phyloP scores from a whole-genome alignment of 495 filamentous ascomycete genomes.

The Rostrohypoxylon terebratum region DNA sequence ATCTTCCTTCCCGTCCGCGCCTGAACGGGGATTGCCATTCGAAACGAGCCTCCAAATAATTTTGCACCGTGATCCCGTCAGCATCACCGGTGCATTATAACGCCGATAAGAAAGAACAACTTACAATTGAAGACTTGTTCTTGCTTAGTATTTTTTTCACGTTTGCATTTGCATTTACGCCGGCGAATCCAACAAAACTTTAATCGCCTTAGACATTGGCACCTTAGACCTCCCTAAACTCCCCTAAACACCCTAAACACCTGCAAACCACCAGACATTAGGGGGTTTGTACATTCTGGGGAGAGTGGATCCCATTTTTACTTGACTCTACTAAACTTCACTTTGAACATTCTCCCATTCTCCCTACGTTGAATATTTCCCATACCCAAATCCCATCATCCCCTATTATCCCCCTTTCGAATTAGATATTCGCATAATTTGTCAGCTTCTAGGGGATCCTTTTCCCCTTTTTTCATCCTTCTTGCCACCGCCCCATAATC shows the following conservation, averaged over 20 bases:
- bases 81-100: constrained; percentile 23
- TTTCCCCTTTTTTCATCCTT: constrained; percentile 6
- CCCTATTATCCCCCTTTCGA: constrained; percentile 23
- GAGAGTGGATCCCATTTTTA: constrained; percentile 31
- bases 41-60: constrained; percentile 13
- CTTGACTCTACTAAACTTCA: not conserved
- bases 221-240: too few relatives aligned
- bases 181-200: constrained; percentile 24
- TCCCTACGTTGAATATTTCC: constrained; percentile 34
- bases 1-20: constrained; percentile 26
- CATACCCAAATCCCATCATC: constrained; percentile 26
- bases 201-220: not conserved
- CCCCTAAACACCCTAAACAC: not conserved
- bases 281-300: constrained; percentile 26
- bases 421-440: constrained; percentile 23
- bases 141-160: too few relatives aligned
- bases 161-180: not conserved
- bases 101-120: constrained; percentile 12
- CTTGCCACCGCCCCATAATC: not conserved
- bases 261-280: constrained; percentile 31
- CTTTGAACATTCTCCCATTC: constrained; percentile 21
- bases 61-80: constrained; percentile 5
- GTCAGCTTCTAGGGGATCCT: constrained; percentile 2
- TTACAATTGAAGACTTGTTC: constrained; percentile 22
- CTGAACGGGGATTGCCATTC: constrained; percentile 19